phyloP scores from a whole-genome alignment of 495 filamentous ascomycete genomes.

The Trichocladium uniseriatum region DNA sequence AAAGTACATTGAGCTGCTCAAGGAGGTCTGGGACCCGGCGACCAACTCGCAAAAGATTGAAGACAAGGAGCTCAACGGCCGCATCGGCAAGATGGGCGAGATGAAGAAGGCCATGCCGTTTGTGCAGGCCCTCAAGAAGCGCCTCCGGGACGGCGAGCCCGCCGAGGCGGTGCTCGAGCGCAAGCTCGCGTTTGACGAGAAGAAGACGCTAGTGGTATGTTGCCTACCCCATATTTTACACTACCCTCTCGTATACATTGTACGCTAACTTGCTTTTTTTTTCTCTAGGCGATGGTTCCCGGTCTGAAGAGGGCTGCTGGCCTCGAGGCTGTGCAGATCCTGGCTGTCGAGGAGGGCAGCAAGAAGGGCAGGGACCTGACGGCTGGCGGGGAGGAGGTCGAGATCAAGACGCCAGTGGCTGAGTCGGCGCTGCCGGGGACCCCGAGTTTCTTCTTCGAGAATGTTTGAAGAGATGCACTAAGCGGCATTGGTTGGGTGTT shows the following conservation, averaged over 20 bases:
- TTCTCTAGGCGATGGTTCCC: slow-evolving; percentile 30
- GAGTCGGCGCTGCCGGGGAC: slow-evolving; percentile 68
- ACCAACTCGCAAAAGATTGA: slow-evolving; percentile 45
- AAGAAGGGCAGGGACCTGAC: slow-evolving; percentile 51
- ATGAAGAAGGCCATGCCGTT: slow-evolving; percentile 99
- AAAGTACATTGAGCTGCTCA: slow-evolving; percentile 77
- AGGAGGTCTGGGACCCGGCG: slow-evolving; percentile 42
- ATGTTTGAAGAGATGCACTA: slow-evolving; percentile 43
- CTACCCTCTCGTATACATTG: too few species aligned
- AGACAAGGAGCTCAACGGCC: slow-evolving; percentile 68
- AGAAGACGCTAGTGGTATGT: slow-evolving; percentile 50
- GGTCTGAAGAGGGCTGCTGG: slow-evolving; percentile 52
- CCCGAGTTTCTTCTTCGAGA: slow-evolving; percentile 70
- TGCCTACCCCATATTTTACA: background rate
- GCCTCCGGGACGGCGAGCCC: slow-evolving; percentile 52
- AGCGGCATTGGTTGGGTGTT: too few species aligned
- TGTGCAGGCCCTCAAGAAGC: slow-evolving; percentile 75
- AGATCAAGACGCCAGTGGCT: slow-evolving; percentile 46
- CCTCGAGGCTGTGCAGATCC: slow-evolving; percentile 51
- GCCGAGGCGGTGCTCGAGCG: slow-evolving; percentile 62
- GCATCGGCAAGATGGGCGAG: slow-evolving; percentile 68
- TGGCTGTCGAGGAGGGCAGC: slow-evolving; percentile 60
- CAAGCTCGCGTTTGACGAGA: slow-evolving; percentile 79
- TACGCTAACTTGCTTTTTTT: background rate
- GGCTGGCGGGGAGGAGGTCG: slow-evolving; percentile 42